Evolutionary conservation across 2,329 filamentous ascomycete genomes (phyloP).

Genomic region (Colletotrichum caudatum): DNA sequence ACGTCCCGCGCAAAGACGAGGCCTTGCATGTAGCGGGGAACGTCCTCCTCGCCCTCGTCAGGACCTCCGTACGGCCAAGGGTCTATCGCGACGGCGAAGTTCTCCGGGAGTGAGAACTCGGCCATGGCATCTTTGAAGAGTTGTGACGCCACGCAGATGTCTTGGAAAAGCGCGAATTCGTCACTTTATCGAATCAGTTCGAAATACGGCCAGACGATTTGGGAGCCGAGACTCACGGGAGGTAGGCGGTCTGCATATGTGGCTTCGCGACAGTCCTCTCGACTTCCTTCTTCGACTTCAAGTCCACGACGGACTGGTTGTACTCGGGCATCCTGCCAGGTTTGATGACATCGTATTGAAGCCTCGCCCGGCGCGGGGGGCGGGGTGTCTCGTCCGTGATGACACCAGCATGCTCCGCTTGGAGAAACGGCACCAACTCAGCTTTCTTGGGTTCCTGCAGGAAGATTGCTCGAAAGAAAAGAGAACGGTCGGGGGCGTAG

Average conservation of each 20-base stretch:
- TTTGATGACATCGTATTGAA: constrained; percentile 58
- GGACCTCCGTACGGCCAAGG: constrained; percentile 74
- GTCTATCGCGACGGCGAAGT: constrained; percentile 61
- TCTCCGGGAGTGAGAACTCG: constrained; percentile 60
- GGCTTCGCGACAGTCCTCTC: constrained; percentile 47
- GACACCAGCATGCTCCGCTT: constrained; percentile 69
- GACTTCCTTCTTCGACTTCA: constrained; percentile 49
- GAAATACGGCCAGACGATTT: too few relatives aligned
- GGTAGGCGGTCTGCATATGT: constrained; percentile 54
- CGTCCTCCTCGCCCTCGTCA: constrained; percentile 54
- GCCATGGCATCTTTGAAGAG: constrained; percentile 61
- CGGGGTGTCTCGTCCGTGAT: constrained; percentile 57
- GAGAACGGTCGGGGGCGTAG: constrained; percentile 42
- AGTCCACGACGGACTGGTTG: constrained; percentile 55
- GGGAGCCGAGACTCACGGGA: constrained; percentile 44
- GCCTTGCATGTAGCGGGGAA: constrained; percentile 62
- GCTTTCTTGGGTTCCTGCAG: constrained; percentile 72
- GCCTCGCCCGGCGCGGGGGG: constrained; percentile 59
- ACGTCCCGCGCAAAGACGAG: constrained; percentile 61
- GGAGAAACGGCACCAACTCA: constrained; percentile 69
- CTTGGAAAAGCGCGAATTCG: constrained; percentile 57
- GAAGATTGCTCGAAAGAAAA: constrained; percentile 70
- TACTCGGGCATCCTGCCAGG: constrained; percentile 47
- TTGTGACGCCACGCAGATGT: constrained; percentile 56
- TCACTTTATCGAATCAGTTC: constrained; percentile 43